Base-by-base conservation (phyloP, 306 rosid genomes). In the Macrotyloma uniflorum region DNA sequence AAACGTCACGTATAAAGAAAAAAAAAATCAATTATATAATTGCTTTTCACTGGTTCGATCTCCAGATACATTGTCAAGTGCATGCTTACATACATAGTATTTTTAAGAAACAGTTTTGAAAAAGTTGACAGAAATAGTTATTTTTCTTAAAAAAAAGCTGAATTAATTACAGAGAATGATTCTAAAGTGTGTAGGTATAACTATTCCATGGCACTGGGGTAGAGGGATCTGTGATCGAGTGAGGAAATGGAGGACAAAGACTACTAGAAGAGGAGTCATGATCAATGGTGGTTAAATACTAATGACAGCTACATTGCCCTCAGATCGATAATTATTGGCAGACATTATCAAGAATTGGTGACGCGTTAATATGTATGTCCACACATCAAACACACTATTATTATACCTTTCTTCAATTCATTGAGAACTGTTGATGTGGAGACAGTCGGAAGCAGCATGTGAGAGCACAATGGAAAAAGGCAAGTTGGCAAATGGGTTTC, bases 401-500 rank as follows among this genome's bases (percentile, higher is more conserved):
- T 40, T 43, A 57, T 58, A 42, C 2, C 26, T 35, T 33, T 71
- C 10, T 30, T 70, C 83, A 45, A 15, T 58, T 70, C 43, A 66
- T 55, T 11, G 33, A 64, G 16, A 64, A 47, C 43, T 45, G 59
- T 23, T 83, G 80, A 83, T 62, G 51, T 78, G 83, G 85, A 78
- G 15, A 78, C 72, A 73, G 43, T 28, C 23, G 23, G 14, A 20
- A 35, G 35, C 9, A 2, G 6, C 43, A 49, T 32, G 50, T 78
- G 47, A 66, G 54, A 33, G 55, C 71, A 72, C 46, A 77, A 57
- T 18, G 45, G 18, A 50, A 16, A 22, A 38, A 55, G 70, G 5
- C 30, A 62, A 53, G 46, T 20, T 18, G 22, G 20, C 22, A 38
- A 68, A 74, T 59, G 76, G 79, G 59, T 76, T 79, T 20, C 81